Conservation (phyloP, 805 yeast genomes). For the Pichia heedii region DNA sequence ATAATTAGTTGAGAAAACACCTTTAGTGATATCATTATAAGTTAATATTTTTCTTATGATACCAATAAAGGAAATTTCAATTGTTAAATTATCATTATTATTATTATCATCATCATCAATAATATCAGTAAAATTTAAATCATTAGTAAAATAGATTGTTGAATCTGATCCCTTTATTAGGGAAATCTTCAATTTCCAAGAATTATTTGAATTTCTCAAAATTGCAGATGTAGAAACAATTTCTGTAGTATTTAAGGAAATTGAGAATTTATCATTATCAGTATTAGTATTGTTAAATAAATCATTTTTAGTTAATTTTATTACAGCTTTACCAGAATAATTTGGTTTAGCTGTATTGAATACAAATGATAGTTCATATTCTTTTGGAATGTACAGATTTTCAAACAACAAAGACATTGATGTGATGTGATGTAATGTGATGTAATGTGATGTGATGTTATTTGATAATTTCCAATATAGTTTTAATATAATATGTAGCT, state of each 20-base stretch:
- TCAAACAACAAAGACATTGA: constrained; percentile 21
- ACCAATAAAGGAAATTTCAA: constrained; percentile 39
- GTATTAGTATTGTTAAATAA: constrained; percentile 9
- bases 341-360: constrained; percentile 37
- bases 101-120: background rate
- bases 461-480: too few relatives aligned
- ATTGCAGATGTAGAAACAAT: constrained; percentile 30
- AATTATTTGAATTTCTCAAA: constrained; percentile 7
- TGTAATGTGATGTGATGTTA: too few relatives aligned
- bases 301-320: constrained; percentile 25
- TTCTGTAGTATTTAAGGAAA: constrained; percentile 34
- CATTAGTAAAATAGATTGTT: constrained; percentile 23
- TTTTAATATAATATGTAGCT: too few relatives aligned
- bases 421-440: too few relatives aligned
- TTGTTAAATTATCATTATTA: constrained; percentile 1
- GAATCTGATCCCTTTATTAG: constrained; percentile 32
- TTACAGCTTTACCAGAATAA: constrained; percentile 31
- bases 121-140: constrained; percentile 17
- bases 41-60: constrained; percentile 42
- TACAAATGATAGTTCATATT: constrained; percentile 29
- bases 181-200: constrained; percentile 8
- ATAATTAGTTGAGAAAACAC: constrained; percentile 62
- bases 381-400: constrained; percentile 30
- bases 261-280: constrained; percentile 10
- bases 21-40: constrained; percentile 47